A percentile compares a stretch with the other conserved stretches of the same genome.
Conservation (phyloP, 352 stramenopile genomes). For the Peronospora farinosa region DNA sequence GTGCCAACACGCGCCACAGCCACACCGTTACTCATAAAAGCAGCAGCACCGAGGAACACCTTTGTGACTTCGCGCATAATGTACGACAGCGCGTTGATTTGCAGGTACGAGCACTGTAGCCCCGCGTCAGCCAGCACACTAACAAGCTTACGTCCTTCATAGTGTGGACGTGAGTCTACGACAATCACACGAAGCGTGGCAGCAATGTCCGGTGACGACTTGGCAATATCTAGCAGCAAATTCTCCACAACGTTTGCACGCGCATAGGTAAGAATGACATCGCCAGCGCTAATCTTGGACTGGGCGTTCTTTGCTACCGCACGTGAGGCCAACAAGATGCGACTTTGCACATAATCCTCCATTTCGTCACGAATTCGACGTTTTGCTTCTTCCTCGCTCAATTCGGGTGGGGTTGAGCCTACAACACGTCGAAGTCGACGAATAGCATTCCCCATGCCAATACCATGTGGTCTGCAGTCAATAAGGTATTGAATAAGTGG, state of each 20-base stretch:
- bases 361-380: slow-evolving; percentile 85
- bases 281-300: slow-evolving; percentile 85
- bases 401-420: slow-evolving; percentile 75
- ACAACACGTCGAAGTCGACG: slow-evolving; percentile 86
- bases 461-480: slow-evolving; percentile 89
- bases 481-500: slow-evolving; percentile 93
- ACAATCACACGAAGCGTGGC: slow-evolving; percentile 88
- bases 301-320: slow-evolving; percentile 85
- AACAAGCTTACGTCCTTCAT: slow-evolving; percentile 81
- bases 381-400: slow-evolving; percentile 84
- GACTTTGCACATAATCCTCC: slow-evolving; percentile 90
- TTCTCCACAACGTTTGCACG: slow-evolving; percentile 89
- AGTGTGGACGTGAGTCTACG: slow-evolving; percentile 88
- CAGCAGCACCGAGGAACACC: slow-evolving; percentile 91
- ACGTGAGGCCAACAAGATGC: slow-evolving; percentile 88
- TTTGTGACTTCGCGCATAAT: slow-evolving; percentile 95
- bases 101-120: slow-evolving; percentile 89
- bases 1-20: slow-evolving; percentile 89
- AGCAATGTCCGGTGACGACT: slow-evolving; percentile 24
- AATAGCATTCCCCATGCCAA: slow-evolving; percentile 95
- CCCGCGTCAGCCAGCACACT: slow-evolving; percentile 57
- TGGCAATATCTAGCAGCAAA: slow-evolving; percentile 60
- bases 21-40: slow-evolving; percentile 94
- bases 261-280: slow-evolving; percentile 94
- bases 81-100: slow-evolving; percentile 93